These are phyloP conservation scores for Hyaloscypha bicolor DNA, from an alignment of 495 filamentous ascomycete species.

Conservation along the genomic window DNA sequence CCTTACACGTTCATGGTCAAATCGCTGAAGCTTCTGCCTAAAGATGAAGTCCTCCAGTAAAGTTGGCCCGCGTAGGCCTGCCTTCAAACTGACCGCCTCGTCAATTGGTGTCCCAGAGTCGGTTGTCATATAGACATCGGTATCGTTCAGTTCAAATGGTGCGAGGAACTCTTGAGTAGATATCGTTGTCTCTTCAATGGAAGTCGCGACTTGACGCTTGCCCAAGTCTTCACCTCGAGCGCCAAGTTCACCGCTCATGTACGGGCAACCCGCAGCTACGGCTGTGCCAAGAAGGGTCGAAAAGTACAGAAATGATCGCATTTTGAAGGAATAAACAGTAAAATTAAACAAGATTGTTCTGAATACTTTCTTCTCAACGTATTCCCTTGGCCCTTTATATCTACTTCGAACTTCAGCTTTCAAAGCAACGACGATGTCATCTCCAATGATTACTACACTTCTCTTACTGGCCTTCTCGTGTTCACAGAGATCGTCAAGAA, in stretches of 20 bases:
- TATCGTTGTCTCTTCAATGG: slow-evolving; percentile 17
- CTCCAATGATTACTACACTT: not conserved
- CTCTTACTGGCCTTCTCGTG: not conserved
- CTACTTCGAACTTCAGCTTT: not conserved
- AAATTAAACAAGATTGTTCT: not conserved
- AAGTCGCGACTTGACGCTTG: slow-evolving; percentile 8
- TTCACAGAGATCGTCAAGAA: not conserved
- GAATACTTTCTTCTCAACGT: not conserved
- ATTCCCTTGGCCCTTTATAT: not conserved
- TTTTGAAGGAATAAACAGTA: slow-evolving; percentile 5
- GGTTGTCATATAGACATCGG: slow-evolving; percentile 62
- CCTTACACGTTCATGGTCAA: slow-evolving; percentile 75
- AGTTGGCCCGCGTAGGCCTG: slow-evolving; percentile 71
- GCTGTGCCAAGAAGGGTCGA: slow-evolving; percentile 13
- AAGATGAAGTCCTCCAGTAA: slow-evolving; percentile 83
- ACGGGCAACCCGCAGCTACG: slow-evolving; percentile 21
- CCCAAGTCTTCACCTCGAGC: slow-evolving; percentile 10
- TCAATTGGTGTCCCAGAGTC: slow-evolving; percentile 76
- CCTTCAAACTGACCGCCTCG: slow-evolving; percentile 71
- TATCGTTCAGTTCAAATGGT: slow-evolving; percentile 65
- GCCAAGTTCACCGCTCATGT: slow-evolving; percentile 19
- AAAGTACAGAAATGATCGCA: slow-evolving; percentile 16
- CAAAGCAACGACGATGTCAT: not conserved
- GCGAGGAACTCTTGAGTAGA: slow-evolving; percentile 44
- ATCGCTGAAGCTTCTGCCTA: slow-evolving; percentile 79